phyloP scores from a whole-genome alignment of 768 basidiomycete species.

The Lentinula raphanica region DNA sequence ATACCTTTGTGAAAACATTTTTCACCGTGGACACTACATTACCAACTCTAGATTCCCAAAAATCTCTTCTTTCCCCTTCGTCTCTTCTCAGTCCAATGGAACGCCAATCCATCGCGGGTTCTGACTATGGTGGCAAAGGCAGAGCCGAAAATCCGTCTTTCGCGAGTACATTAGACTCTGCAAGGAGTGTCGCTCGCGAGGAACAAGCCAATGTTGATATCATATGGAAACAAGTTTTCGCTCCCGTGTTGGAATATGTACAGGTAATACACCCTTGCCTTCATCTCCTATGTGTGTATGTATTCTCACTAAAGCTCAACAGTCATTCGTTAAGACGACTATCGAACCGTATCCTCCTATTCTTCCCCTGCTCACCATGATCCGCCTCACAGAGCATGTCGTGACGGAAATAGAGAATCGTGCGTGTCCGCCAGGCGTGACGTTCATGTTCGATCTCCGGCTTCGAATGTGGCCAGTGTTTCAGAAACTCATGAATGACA shows the following conservation, averaged over 20 bases:
- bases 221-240: conserved; percentile 91
- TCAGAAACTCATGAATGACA: conserved; percentile 81
- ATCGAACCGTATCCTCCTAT: conserved; percentile 73
- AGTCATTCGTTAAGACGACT: conserved; percentile 66
- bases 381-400: conserved; percentile 82
- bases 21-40: conserved; percentile 47
- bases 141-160: conserved; percentile 28
- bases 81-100: conserved; percentile 38
- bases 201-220: conserved; percentile 55
- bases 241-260: conserved; percentile 84
- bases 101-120: conserved; percentile 37
- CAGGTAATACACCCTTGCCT: conserved; percentile 38
- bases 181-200: conserved; percentile 44
- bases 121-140: conserved; percentile 42
- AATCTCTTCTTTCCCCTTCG: conserved; percentile 30
- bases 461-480: conserved; percentile 92
- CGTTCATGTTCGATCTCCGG: conserved; percentile 74
- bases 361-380: conserved; percentile 82
- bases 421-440: conserved; percentile 73
- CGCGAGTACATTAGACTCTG: conserved; percentile 25
- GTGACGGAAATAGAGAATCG: conserved; percentile 72
- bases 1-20: conserved; percentile 80
- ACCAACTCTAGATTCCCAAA: conserved; percentile 29
- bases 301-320: neutral
- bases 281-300: neutral